Base-by-base conservation (phyloP, 495 filamentous ascomycete genomes). In the Penicillium ochrochloron region DNA sequence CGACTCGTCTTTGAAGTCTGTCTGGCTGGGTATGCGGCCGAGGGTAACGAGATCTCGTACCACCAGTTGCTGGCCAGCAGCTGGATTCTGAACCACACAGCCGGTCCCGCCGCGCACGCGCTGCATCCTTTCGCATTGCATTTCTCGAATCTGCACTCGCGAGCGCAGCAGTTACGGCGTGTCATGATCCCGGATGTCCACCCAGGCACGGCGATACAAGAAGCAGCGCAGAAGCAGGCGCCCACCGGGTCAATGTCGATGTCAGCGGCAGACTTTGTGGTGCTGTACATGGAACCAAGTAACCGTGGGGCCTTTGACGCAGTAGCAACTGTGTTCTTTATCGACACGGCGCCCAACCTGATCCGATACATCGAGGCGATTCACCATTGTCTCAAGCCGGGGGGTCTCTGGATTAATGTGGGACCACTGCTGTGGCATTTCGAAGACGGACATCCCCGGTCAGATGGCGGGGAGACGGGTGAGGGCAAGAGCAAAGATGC, bases 41-140 rank as follows among this genome's bases (percentile, higher is more conserved):
- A 98, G 73, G 95, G 96, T 14, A 99, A 98, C 65, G 95, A 99
- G 79, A 93, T 98, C 65, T 96, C 92, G 17, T 97, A 94, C 67
- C 95, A 98, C 73, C 91, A 94, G 69, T 83, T 97, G 12, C 77
- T 98, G 60, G 93, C 92, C 14, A 92, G 90, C 61, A 90, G 88
- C 31, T 97, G 93, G 81, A 82, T 97, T 12, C 83, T 99, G 11
- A 98, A 98, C 69, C 87, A 92, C 71, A 90, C 86, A 0, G 19
- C 55, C 0, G 71, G 74, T 0, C 71, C 77, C 0, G 64, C 74
- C 31, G 66, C 85, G 58, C 85, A 82, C 63, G 70, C 69, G 14
- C 80, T 97, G 52, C 91, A 89, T 66, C 93, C 93, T 0, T 97
- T 93, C 82, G 86, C 91, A 17, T 82, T 92, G 52, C 85, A 84